Percentiles rank a stretch among this genome's conserved stretches.
Evolutionary conservation across 495 filamentous ascomycete species (phyloP).

Genomic region (Rostrohypoxylon terebratum): DNA sequence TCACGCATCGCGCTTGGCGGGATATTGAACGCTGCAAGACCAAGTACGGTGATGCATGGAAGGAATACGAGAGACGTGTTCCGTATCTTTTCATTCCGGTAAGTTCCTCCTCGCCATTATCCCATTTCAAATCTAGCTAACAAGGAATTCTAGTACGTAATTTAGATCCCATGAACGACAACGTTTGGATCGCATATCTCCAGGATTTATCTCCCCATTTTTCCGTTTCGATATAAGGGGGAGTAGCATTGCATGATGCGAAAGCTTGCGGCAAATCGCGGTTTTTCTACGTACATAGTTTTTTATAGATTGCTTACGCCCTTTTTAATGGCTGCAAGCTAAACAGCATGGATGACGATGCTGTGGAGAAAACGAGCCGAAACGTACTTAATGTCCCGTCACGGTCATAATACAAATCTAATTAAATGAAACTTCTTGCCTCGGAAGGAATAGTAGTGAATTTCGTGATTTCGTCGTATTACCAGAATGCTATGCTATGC

Average conservation of each 20-base stretch:
- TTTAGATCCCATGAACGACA: slow-evolving; percentile 23
- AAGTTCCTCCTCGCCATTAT: slow-evolving; percentile 57
- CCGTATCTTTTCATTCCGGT: slow-evolving; percentile 98
- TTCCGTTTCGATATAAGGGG: neutral
- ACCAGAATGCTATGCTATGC: slow-evolving; percentile 26
- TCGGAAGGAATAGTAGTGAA: neutral
- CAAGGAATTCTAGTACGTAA: slow-evolving; percentile 38
- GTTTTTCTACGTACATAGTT: slow-evolving; percentile 32
- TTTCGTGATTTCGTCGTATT: slow-evolving; percentile 20
- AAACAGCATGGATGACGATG: slow-evolving; percentile 21
- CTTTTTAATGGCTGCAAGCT: slow-evolving; percentile 27
- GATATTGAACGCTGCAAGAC: slow-evolving; percentile 85
- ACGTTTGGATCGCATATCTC: neutral
- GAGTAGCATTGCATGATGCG: slow-evolving; percentile 7
- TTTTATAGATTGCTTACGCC: slow-evolving; percentile 38
- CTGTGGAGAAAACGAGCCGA: slow-evolving; percentile 34
- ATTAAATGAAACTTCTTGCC: slow-evolving; percentile 4
- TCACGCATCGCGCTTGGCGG: slow-evolving; percentile 84
- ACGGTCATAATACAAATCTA: slow-evolving; percentile 28
- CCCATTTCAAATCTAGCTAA: neutral
- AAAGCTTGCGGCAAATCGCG: slow-evolving; percentile 5
- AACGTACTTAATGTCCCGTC: slow-evolving; percentile 27
- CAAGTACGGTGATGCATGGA: slow-evolving; percentile 95
- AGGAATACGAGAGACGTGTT: slow-evolving; percentile 86
- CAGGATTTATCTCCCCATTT: neutral